A percentile compares a stretch with the other conserved stretches of the same genome.
Evolutionary conservation across 371 early-diverging fungal species (phyloP).

Genomic region (Nematocida sp.): DNA sequence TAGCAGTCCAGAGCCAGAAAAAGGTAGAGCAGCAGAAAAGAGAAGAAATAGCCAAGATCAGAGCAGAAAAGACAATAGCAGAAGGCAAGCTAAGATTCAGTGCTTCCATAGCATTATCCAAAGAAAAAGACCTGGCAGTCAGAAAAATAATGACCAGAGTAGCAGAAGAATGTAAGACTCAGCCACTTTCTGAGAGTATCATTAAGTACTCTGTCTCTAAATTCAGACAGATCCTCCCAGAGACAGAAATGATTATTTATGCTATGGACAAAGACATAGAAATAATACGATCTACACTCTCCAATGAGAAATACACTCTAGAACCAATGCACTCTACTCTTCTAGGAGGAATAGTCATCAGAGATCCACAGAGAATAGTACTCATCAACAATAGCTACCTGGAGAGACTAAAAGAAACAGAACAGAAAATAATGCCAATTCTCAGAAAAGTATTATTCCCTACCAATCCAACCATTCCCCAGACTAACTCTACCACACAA

Average conservation of each 20-base stretch:
- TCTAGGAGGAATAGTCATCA: conserved; percentile 61
- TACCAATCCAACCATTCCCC: neutral
- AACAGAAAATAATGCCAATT: conserved; percentile 27
- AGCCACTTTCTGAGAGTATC: conserved; percentile 19
- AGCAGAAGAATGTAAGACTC: neutral
- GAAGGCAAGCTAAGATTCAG: conserved; percentile 53
- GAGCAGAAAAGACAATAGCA: conserved; percentile 41
- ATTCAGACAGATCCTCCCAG: conserved; percentile 37
- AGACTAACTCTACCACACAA: neutral
- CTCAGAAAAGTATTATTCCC: conserved; percentile 22
- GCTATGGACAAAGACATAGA: conserved; percentile 40
- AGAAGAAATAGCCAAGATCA: conserved; percentile 53
- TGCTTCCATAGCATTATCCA: conserved; percentile 7
- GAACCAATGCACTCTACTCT: conserved; percentile 39
- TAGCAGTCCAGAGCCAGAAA: conserved; percentile 45
- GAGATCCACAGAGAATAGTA: conserved; percentile 48
- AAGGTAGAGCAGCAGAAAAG: conserved; percentile 46
- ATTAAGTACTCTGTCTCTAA: conserved; percentile 44
- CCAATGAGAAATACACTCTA: conserved; percentile 1
- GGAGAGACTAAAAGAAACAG: conserved; percentile 53
- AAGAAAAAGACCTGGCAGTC: conserved; percentile 52
- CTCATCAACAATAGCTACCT: conserved; percentile 60
- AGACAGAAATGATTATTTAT: conserved; percentile 53
- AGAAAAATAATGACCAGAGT: conserved; percentile 39
- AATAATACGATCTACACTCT: neutral